A percentile compares a stretch with the other conserved stretches of the same genome.
Evolutionary conservation across 345 rosid genomes (phyloP).

Genomic region (Turritis glabra): DNA sequence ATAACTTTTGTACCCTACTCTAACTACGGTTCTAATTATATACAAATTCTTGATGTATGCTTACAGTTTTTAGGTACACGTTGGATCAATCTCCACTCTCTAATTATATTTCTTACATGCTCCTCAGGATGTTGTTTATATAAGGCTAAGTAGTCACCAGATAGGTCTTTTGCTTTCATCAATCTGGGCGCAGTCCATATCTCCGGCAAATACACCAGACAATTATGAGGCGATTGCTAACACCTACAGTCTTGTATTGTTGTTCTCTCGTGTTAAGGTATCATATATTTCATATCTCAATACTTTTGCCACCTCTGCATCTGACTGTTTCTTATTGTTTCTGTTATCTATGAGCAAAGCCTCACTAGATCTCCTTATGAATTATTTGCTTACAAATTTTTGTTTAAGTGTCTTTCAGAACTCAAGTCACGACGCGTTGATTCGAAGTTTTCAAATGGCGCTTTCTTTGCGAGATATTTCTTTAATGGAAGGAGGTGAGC

Average conservation of each 20-base stretch:
- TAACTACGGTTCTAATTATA: neutral
- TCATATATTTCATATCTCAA: neutral
- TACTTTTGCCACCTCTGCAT: conserved; percentile 12
- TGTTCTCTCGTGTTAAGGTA: conserved; percentile 96
- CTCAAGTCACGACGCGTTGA: conserved; percentile 71
- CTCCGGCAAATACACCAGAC: conserved; percentile 82
- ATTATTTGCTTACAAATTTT: neutral
- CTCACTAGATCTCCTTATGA: neutral
- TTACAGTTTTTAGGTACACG: neutral
- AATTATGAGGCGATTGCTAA: conserved; percentile 95
- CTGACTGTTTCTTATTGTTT: conserved; percentile 14
- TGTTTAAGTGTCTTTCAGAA: conserved; percentile 57
- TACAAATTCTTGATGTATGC: neutral
- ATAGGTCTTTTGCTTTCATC: conserved; percentile 91
- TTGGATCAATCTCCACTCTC: conserved; percentile 20
- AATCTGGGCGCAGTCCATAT: conserved; percentile 90
- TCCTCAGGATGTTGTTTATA: conserved; percentile 61
- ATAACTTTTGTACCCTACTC: neutral
- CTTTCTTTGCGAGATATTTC: conserved; percentile 83
- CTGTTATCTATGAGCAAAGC: conserved; percentile 1
- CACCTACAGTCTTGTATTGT: conserved; percentile 82
- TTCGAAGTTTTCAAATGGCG: conserved; percentile 90
- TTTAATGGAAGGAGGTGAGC: conserved; percentile 73
- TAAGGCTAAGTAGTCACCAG: conserved; percentile 91
- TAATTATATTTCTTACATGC: conserved; percentile 20